Base-by-base conservation (phyloP, 495 filamentous ascomycete species). In the Hypoxylon lenormandii region DNA sequence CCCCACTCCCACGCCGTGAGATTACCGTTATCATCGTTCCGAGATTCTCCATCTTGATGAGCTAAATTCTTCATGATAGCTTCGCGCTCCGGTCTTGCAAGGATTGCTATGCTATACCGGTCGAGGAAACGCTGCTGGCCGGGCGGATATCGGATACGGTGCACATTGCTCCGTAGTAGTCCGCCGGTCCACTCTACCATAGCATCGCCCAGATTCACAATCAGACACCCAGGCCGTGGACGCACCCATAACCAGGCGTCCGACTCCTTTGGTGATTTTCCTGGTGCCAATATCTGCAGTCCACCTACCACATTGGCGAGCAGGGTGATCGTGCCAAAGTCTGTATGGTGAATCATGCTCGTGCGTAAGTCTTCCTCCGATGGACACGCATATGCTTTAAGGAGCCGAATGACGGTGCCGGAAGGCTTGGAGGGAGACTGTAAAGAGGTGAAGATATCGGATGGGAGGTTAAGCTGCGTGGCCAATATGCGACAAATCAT, bases 131-230 rank as follows among this genome's bases (percentile, higher is more conserved):
- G 53, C 18, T 74, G 72, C 16, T 21, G 4, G 3, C 55, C 63
- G 3, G 63, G 63, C 3, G 54, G 22, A 42, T 47, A 43, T 11
- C 12, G 15, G 12, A 89, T 86, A 0, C 88, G 78, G 72, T 89
- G 87, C 11, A 89, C 83, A 74, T 87, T 88, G 6, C 79, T 83
- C 4, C 85, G 79, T 48, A 89, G 72, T 16, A 85, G 50, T 1
- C 86, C 85, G 38, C 80, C 82, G 4, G 84, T 86, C 68, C 88
- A 89, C 49, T 87, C 85, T 5, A 83, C 83, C 78, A 89, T 80
- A n/a, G 86, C 83, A 56, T 90, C 88, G 0, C 87, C 87, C 0
- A 90, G 78, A 66, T 90, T 89, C 26, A 88, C 77, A 16, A 90
- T 83, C 3, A 78, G 77, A 56, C 83, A 80, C 0, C 85, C 84